Evolutionary conservation across 306 rosid genomes (phyloP), one percentile per base, ranked within the genome.

Genomic region (Cicer chorassanicum): DNA sequence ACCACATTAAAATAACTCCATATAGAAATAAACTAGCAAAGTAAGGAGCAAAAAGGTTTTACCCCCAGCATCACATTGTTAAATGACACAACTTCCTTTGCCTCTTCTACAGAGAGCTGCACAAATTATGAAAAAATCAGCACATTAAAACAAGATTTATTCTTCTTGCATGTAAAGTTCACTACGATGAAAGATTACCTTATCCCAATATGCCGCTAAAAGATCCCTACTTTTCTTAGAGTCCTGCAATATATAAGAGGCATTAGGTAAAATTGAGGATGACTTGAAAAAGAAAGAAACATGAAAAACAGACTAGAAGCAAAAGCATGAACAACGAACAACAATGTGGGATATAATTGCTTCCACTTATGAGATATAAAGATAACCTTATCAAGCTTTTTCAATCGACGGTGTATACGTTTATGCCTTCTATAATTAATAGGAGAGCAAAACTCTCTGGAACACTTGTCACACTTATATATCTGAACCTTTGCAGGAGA

Each of bases 401-500:
- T 94, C 87, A 86, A 72, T 55, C 97, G 92, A 80, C 88, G 97
- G 71, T 88, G 85, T 76, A 84, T 89, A 7, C 97, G 95, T 29
- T 78, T 81, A 80, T 94, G 99, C 55, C 99, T 90, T 87, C 97
- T 86, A 80, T 90, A 85, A 86, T 90, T 94, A 80, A 94, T 88
- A 73, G 90, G 76, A 34, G 99, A 94, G 80, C 86, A 88, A 82
- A 90, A 94, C 80, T 94, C 97, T 75, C 62, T 86, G 39, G 96
- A 80, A 80, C 99, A 94, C 85, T 92, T 94, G 59, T 90, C 88
- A 53, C 99, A 94, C 87, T 94, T 94, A 76, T 85, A 89, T 87
- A 92, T 70, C 84, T 90, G 99, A 76, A 87, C 82, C 78, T 91
- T 94, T 75, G 81, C 72, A 83, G 96, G 86, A 74, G 99, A 87